These are phyloP conservation scores for Phyllostachys edulis DNA, from an alignment of 176 grass and related monocot genomes.

Conservation along the genomic window DNA sequence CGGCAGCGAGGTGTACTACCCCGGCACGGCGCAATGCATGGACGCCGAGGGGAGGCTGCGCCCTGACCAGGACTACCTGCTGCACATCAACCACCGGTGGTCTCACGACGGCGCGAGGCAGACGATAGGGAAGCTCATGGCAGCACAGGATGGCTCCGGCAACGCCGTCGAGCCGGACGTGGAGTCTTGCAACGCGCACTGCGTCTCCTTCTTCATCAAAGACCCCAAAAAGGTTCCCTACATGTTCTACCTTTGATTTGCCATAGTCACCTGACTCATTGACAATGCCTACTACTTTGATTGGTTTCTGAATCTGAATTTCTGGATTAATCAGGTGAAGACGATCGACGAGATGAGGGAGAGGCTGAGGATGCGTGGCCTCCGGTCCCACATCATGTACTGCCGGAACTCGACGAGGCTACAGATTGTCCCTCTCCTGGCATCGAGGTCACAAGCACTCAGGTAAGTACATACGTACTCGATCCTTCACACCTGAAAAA, in stretches of 20 bases:
- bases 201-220: conserved; percentile 76
- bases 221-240: conserved; percentile 58
- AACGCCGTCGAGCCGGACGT: conserved; percentile 53
- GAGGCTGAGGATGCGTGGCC: conserved; percentile 82
- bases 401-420: conserved; percentile 81
- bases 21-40: conserved; percentile 60
- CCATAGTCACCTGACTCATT: neutral
- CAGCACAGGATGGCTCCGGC: conserved; percentile 14
- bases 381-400: conserved; percentile 90
- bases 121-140: conserved; percentile 71
- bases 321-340: conserved; percentile 40
- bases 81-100: conserved; percentile 91
- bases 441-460: conserved; percentile 93
- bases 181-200: conserved; percentile 71
- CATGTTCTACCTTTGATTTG: neutral
- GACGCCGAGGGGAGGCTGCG: conserved; percentile 74
- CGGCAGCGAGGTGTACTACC: conserved; percentile 93
- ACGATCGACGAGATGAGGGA: conserved; percentile 69
- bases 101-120: conserved; percentile 66
- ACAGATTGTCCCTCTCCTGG: conserved; percentile 83
- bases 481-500: neutral
- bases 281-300: neutral
- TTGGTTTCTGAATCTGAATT: conserved; percentile 18
- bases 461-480: conserved; percentile 41
- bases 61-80: conserved; percentile 82